Percentiles rank a stretch among this genome's conserved stretches.
Evolutionary conservation across 202 grass and related monocot species (phyloP).

Genomic region (Brachypodium distachyon): DNA sequence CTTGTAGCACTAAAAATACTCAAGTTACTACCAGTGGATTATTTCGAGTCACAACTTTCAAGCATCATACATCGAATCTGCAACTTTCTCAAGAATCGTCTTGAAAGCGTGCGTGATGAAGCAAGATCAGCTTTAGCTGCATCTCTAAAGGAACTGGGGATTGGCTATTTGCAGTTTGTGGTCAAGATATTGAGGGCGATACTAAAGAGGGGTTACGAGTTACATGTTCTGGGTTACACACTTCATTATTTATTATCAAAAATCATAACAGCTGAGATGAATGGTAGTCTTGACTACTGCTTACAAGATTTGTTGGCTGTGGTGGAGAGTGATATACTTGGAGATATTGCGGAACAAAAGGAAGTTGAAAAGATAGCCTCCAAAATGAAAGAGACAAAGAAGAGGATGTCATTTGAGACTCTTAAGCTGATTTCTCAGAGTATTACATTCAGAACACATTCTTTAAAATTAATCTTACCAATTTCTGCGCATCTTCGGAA

Average conservation of each 20-base stretch:
- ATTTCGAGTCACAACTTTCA: constrained; percentile 84
- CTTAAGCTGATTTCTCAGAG: constrained; percentile 68
- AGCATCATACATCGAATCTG: constrained; percentile 80
- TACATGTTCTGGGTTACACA: constrained; percentile 94
- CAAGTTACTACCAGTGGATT: constrained; percentile 71
- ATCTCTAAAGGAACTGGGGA: constrained; percentile 83
- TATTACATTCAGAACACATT: constrained; percentile 79
- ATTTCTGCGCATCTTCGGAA: constrained; percentile 56
- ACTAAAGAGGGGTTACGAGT: constrained; percentile 89
- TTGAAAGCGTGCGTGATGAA: constrained; percentile 85
- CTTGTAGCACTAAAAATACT: constrained; percentile 88
- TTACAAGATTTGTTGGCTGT: constrained; percentile 72
- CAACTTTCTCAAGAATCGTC: constrained; percentile 77
- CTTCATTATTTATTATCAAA: constrained; percentile 79
- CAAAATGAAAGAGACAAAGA: constrained; percentile 99
- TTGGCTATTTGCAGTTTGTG: constrained; percentile 77
- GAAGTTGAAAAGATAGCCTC: constrained; percentile 93
- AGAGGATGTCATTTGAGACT: constrained; percentile 88
- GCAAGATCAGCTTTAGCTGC: constrained; percentile 84
- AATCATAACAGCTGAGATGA: constrained; percentile 28
- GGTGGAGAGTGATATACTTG: constrained; percentile 74
- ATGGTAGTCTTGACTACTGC: constrained; percentile 80
- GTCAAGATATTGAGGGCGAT: constrained; percentile 86
- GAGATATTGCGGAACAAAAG: constrained; percentile 90
- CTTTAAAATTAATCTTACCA: constrained; percentile 60